Percentiles rank a stretch among this genome's conserved stretches.
phyloP scores from a whole-genome alignment of 768 basidiomycete species.

The Suillus lakei region DNA sequence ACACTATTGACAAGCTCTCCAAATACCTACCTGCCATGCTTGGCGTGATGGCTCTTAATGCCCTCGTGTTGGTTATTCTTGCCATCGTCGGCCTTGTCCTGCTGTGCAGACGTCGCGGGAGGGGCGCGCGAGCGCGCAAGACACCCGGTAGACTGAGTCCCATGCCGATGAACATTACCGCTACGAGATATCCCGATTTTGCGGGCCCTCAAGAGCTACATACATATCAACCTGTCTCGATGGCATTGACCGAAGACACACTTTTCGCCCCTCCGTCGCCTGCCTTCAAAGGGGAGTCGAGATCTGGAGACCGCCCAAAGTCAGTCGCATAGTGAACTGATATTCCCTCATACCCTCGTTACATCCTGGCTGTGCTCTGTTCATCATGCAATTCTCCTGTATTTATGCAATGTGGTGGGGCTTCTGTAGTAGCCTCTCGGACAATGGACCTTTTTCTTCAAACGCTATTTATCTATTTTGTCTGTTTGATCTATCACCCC shows the following conservation, averaged over 20 bases:
- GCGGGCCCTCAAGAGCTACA: constrained; percentile 44
- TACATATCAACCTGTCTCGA: constrained; percentile 74
- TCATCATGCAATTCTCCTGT: constrained; percentile 17
- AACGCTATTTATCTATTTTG: constrained; percentile 11
- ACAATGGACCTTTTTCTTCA: constrained; percentile 16
- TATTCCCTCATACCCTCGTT: constrained; percentile 5
- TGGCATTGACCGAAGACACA: constrained; percentile 51
- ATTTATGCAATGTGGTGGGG: constrained; percentile 16
- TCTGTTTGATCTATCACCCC: constrained; percentile 6
- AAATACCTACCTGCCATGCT: constrained; percentile 75
- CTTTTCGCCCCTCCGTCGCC: constrained; percentile 60
- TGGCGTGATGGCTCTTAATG: constrained; percentile 78
- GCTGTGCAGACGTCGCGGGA: constrained; percentile 54
- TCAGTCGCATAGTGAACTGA: constrained; percentile 40
- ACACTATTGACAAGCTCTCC: constrained; percentile 65
- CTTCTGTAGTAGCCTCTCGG: constrained; percentile 7
- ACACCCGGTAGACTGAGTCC: constrained; percentile 54
- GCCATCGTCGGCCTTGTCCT: constrained; percentile 55
- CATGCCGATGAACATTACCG: constrained; percentile 55
- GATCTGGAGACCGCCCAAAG: constrained; percentile 44
- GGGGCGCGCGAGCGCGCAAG: constrained; percentile 39
- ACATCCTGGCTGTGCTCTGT: constrained; percentile 2
- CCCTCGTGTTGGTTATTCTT: constrained; percentile 66
- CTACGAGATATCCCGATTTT: constrained; percentile 38
- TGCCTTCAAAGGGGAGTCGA: constrained; percentile 49